phyloP scores from a whole-genome alignment of 257 asterid genomes.

The Ophiorrhiza pumila region DNA sequence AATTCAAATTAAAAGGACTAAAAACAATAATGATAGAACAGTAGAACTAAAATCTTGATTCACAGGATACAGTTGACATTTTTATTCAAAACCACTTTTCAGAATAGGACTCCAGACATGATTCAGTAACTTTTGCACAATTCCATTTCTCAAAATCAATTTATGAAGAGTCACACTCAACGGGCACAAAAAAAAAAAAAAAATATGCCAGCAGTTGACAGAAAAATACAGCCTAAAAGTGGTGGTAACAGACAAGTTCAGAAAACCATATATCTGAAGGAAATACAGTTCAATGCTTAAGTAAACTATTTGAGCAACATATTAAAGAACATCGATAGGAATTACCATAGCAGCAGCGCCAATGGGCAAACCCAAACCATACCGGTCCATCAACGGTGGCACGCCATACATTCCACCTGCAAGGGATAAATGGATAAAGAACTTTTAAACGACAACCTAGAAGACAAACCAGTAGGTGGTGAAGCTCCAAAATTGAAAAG shows the following conservation, averaged over 20 bases:
- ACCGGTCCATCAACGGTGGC: conserved; percentile 75
- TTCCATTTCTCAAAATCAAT: no score
- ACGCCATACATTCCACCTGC: conserved; percentile 79
- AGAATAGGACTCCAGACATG: background rate
- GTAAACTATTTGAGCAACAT: background rate
- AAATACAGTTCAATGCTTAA: background rate
- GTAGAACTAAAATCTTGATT: no score
- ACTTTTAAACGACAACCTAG: background rate
- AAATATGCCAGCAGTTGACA: background rate
- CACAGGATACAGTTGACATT: background rate
- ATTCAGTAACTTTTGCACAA: background rate
- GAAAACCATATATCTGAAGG: background rate
- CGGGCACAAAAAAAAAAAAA: background rate
- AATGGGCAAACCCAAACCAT: conserved; percentile 64
- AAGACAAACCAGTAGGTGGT: background rate
- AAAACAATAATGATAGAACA: no score
- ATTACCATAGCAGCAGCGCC: conserved; percentile 62
- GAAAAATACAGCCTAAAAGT: background rate
- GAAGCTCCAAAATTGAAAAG: conserved; percentile 1
- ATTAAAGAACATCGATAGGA: background rate
- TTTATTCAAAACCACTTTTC: background rate
- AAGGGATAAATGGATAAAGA: conserved; percentile 8
- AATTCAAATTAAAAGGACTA: background rate
- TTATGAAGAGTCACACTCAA: background rate
- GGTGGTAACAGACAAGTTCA: background rate